These are phyloP conservation scores for Crotalaria pallida DNA, from an alignment of 306 rosid genomes.

Conservation along the genomic window DNA sequence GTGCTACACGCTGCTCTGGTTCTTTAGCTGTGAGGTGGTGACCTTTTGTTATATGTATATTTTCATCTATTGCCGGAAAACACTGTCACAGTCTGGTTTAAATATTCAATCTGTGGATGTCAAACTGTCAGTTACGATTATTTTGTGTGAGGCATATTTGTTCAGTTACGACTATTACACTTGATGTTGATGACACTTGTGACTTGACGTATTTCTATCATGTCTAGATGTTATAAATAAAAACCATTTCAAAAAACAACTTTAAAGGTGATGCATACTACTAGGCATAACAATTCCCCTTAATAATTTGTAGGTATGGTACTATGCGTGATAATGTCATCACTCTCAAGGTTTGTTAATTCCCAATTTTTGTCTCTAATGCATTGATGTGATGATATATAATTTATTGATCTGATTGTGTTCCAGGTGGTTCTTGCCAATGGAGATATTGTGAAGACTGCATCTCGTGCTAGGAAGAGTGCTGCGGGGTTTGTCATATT, in stretches of 20 bases:
- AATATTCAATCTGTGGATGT: conserved; percentile 2
- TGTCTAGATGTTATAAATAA: not conserved
- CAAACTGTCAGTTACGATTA: not conserved
- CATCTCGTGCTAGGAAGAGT: conserved; percentile 95
- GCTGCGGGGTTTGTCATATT: conserved; percentile 78
- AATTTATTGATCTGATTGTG: conserved; percentile 29
- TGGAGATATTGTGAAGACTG: conserved; percentile 89
- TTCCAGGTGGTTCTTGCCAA: conserved; percentile 84
- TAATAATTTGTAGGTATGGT: conserved; percentile 79
- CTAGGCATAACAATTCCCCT: conserved; percentile 29
- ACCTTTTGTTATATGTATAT: conserved; percentile 7
- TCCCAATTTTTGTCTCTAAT: conserved; percentile 4
- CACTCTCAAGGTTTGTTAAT: conserved; percentile 65
- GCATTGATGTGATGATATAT: conserved; percentile 10
- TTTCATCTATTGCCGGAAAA: conserved; percentile 1
- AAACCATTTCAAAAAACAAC: not conserved
- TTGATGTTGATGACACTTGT: not conserved
- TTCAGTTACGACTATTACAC: conserved; percentile 12
- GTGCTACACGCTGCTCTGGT: conserved; percentile 99
- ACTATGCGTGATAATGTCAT: conserved; percentile 98
- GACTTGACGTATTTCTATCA: not conserved
- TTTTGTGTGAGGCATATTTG: not conserved
- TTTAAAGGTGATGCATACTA: conserved; percentile 14
- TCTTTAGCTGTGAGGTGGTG: conserved; percentile 89
- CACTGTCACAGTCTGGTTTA: not conserved